Evolutionary conservation across 257 asterid species (phyloP), one percentile per base, ranked within the genome.

Genomic region (Agastache rugosa): DNA sequence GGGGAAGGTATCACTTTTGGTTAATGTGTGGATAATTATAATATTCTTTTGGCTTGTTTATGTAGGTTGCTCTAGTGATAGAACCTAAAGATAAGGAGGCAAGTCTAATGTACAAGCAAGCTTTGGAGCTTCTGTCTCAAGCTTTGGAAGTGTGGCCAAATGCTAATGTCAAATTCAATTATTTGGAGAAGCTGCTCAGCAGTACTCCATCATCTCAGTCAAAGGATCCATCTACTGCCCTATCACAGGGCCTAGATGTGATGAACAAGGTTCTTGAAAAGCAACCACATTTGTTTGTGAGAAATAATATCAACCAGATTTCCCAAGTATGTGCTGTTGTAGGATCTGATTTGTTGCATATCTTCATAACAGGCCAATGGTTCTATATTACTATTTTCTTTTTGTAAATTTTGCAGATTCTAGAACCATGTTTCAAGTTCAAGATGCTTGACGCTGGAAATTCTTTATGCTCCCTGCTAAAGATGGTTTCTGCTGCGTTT

Each of bases 81-180:
- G 99, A 95, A 84, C 97, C 99, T 41, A 95, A 92, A 87, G 99
- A 95, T 77, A 92, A 92, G 86, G 99, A 95, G 81, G 93, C 99
- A 71, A 95, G 90, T 85, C 88, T 92, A 51, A 92, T 95, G 98
- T 95, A 90, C 87, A 90, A 90, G 80, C 99, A 95, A 89, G 97
- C 99, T 72, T 78, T 95, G 83, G 99, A 92, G 82, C 97, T 95
- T 78, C 84, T 95, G 56, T 90, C 99, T 64, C 94, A 89, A 77
- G 99, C 99, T 74, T 82, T 95, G 91, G 99, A 95, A 79, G 99
- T 95, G 86, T 95, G 99, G 99, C 97, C 99, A 56, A 90, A 80
- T 87, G 99, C 99, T 42, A 95, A 95, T 83, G 99, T 95, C 73
- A 95, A 95, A 81, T 95, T 95, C 80, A 95, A 91, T 91, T 95